Base-by-base conservation (phyloP, 2,329 filamentous ascomycete species). In the Xylaria arbuscula region DNA sequence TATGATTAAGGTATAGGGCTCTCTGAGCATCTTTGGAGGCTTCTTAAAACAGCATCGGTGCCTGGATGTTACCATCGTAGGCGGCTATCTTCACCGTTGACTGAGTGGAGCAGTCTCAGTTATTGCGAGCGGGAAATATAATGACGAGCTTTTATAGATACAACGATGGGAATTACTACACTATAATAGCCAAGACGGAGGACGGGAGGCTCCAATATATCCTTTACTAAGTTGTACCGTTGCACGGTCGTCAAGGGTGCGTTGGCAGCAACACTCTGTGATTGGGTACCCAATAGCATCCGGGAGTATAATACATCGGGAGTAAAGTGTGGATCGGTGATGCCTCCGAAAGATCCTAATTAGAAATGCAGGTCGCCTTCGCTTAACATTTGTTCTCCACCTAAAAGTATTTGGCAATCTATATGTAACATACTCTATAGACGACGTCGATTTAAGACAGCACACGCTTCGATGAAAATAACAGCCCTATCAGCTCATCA, bases 21-120 rank as follows among this genome's bases (percentile, higher is more conserved):
- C 24, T 54, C 38, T 57, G 36, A 36, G n/a, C 38, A n/a, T 7
- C 15, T 51, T 53, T 45, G 13, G 47, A 2, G 13, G 5, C 13
- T 55, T 19, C 3, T 3, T 15, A 22, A 13, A 47, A 36, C 24
- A 28, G 13, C 32, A 1, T 34, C 36, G 22, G 55, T 66, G 36
- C 58, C 69, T 61, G 59, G 51, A 66, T 66, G 62, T n/a, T 36
- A 64, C 66, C 28, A 59, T 70, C 24, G 59, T 48, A 69, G 55
- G 62, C 68, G 59, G 42, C 47, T 63, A 38, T 62, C 62, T 32
- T 60, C 58, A 59, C 48, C 58, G 34, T 66, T 34, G 40, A 22
- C 47, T 54, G 24, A 28, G 36, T 57, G 57, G 50, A 61, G 32
- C 42, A 38, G 38, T 57, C 13, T 7, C 17, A 22, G 45, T 19